Percentiles rank a stretch among this genome's conserved stretches.
Evolutionary conservation across 192 early-diverging fungal genomes (phyloP).

Genomic region (Coemansia sp.): DNA sequence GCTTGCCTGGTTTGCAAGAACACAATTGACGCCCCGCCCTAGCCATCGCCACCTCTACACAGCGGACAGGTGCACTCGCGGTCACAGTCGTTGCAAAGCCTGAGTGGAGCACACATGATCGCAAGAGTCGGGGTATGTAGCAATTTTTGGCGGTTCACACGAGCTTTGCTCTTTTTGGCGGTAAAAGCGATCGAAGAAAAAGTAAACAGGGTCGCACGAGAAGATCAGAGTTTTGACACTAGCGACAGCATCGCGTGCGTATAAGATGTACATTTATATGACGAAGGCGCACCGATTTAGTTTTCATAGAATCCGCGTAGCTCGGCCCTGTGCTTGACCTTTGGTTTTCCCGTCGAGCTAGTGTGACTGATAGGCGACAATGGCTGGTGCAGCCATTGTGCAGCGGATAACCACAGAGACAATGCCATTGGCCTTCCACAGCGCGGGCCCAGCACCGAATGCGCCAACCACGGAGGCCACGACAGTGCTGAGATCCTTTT

Average conservation of each 20-base stretch:
- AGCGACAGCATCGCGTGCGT: background rate
- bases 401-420: background rate
- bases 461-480: background rate
- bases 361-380: background rate
- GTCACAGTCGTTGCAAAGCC: conserved; percentile 15
- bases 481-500: background rate
- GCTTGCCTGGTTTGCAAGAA: background rate
- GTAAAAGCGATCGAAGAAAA: background rate
- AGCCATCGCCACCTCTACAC: conserved; percentile 18
- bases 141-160: background rate
- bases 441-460: background rate
- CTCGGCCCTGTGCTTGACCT: background rate
- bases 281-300: background rate
- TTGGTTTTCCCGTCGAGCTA: background rate
- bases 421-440: conserved; percentile 2
- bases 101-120: background rate
- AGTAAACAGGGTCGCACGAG: background rate
- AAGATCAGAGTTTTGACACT: background rate
- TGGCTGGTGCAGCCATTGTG: background rate
- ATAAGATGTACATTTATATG: background rate
- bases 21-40: background rate
- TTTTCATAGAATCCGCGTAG: background rate
- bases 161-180: background rate
- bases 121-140: background rate
- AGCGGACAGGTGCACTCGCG: conserved; percentile 37